Conservation (phyloP, 352 stramenopile genomes). For the Pythium myriotylum region DNA sequence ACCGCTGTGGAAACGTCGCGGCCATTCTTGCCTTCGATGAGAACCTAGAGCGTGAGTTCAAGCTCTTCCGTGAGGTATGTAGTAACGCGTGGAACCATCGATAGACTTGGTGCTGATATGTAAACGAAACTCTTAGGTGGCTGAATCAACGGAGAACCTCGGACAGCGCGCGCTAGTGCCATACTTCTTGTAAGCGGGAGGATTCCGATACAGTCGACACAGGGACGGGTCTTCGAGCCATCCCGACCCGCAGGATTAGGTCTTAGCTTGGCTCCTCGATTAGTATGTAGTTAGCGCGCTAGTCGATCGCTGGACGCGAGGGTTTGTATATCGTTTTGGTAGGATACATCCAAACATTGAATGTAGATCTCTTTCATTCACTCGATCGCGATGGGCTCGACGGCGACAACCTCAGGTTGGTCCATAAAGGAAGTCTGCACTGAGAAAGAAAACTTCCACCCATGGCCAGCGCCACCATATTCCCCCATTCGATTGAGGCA, state of each 20-base stretch:
- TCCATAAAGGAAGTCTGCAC: conserved; percentile 66
- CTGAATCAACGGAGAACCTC: conserved; percentile 81
- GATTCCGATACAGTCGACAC: neutral
- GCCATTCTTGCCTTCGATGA: conserved; percentile 84
- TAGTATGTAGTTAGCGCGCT: conserved; percentile 1
- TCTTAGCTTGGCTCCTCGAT: conserved; percentile 29
- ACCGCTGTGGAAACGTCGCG: conserved; percentile 84
- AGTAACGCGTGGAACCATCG: no score
- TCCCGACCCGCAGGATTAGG: conserved; percentile 17
- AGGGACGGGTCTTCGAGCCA: neutral
- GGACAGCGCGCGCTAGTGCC: conserved; percentile 77
- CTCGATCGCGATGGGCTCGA: conserved; percentile 40
- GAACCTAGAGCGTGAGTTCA: conserved; percentile 87
- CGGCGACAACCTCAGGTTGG: conserved; percentile 52
- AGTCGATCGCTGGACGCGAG: conserved; percentile 10
- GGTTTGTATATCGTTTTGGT: conserved; percentile 24
- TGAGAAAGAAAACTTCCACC: conserved; percentile 74
- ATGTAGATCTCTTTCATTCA: conserved; percentile 4
- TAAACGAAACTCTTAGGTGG: conserved; percentile 45
- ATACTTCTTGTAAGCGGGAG: conserved; percentile 80
- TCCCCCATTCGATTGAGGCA: conserved; percentile 75
- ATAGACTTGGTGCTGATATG: no score
- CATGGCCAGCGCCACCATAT: conserved; percentile 72
- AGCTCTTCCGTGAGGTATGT: conserved; percentile 85
- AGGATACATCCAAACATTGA: conserved; percentile 9